Evolutionary conservation across 176 grass and related monocot genomes (phyloP), one percentile per base, ranked within the genome.

Genomic region (Zoysia japonica): DNA sequence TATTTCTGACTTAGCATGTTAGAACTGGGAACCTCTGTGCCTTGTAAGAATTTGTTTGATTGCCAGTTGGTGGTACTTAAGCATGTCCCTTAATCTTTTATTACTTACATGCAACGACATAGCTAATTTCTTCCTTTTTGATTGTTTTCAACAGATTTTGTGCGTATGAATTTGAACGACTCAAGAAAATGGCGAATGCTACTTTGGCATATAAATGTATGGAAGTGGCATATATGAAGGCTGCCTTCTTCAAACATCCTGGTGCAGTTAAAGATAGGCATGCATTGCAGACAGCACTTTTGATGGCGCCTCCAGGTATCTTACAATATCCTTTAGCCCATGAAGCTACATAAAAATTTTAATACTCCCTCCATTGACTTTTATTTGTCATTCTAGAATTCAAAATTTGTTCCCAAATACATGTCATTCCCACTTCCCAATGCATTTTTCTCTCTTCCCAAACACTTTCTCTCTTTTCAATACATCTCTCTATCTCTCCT

Each of bases 181-280:
- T 80, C 67, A 98, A 94, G 70, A 91, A 90, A 87, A 94, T 87
- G 88, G 92, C 83, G 53, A 91, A 89, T 82, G 92, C 92, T 68
- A 77, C 95, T 71, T 88, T 98, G 76, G 92, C 95, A 80, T 94
- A 90, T 87, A 98, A 98, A 83, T 98, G 95, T 87, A 78, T 98
- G 38, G 95, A 94, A 82, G 95, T 98, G 74, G 92, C 95, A 43
- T 94, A 94, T 78, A 82, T 98, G 82, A 98, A 92, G 74, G 85
- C 89, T 74, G 88, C 95, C 41, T 98, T 92, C 75, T 94, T 86
- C 75, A 98, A 90, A 87, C 68, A 85, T 92, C 74, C 89, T 64
- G 70, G 81, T 85, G 92, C 88, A 63, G 67, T 52, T 78, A 93
- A 90, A 86, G 92, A 98, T 53, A 79, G 80, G 14, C 87, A 98